phyloP scores from a whole-genome alignment of 2,329 filamentous ascomycete species.

The Aspergillus sp. region DNA sequence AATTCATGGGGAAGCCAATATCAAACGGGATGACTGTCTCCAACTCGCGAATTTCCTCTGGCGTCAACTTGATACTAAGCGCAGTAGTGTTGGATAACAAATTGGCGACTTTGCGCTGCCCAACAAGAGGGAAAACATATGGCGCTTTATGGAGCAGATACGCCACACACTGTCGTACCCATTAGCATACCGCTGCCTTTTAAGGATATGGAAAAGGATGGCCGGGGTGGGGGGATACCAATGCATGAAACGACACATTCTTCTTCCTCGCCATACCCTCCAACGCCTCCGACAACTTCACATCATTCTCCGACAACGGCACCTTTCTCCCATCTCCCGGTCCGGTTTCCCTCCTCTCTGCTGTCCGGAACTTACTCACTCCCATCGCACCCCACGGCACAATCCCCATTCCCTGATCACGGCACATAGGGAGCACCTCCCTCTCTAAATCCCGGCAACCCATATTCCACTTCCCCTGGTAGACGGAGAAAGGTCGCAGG shows the following conservation, averaged over 20 bases:
- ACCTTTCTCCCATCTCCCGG: constrained; percentile 13
- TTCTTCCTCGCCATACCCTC: constrained; percentile 3
- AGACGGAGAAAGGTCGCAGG: constrained; percentile 61
- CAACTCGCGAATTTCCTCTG: constrained; percentile 49
- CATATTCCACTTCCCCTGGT: constrained; percentile 58
- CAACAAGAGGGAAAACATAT: constrained; percentile 48
- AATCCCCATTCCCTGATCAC: constrained; percentile 49
- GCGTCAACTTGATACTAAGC: constrained; percentile 42
- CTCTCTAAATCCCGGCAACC: constrained; percentile 58
- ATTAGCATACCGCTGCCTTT: constrained; percentile 18
- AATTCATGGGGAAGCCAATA: constrained; percentile 31
- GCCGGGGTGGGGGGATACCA: neutral
- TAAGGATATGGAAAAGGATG: neutral
- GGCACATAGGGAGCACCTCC: constrained; percentile 60
- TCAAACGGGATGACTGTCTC: constrained; percentile 49
- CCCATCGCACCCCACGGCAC: constrained; percentile 1
- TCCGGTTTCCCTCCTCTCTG: constrained; percentile 17
- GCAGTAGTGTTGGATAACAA: constrained; percentile 50
- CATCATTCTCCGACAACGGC: constrained; percentile 1
- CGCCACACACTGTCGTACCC: constrained; percentile 25
- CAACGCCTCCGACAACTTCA: constrained; percentile 6
- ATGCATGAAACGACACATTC: neutral
- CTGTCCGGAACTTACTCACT: constrained; percentile 34
- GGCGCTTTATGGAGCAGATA: constrained; percentile 46
- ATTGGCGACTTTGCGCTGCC: constrained; percentile 47